Evolutionary conservation across 805 yeast species (phyloP).

Genomic region (Saccharomyces mikatae): DNA sequence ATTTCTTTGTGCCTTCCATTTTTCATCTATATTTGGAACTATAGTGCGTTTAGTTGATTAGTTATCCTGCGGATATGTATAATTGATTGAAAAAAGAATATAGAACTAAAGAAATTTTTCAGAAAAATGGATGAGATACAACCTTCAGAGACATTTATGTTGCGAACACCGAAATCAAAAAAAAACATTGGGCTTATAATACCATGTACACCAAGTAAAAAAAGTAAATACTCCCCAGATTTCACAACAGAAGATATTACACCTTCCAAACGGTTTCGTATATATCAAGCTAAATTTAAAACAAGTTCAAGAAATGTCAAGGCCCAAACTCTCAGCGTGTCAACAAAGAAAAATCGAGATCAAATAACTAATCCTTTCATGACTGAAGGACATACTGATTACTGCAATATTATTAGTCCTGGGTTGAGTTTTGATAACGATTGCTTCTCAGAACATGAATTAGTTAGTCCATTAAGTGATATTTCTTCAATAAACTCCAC

Average conservation of each 20-base stretch:
- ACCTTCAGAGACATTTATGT: not conserved
- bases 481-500: slow-evolving; percentile 10
- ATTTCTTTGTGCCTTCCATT: not conserved
- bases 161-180: slow-evolving; percentile 14
- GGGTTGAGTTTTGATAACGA: slow-evolving; percentile 9
- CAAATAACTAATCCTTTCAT: not conserved
- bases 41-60: not conserved
- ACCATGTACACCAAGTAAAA: slow-evolving; percentile 13
- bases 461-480: slow-evolving; percentile 21
- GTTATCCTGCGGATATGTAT: not conserved
- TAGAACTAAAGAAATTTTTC: not conserved
- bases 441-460: slow-evolving; percentile 13
- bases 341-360: not conserved
- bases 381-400: not conserved
- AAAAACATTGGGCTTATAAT: not conserved
- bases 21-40: not conserved
- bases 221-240: not conserved
- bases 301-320: not conserved
- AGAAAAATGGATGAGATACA: not conserved
- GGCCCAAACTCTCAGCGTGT: slow-evolving; percentile 2
- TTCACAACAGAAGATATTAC: not conserved
- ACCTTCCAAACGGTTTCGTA: slow-evolving; percentile 9
- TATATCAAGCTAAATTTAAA: not conserved
- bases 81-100: not conserved
- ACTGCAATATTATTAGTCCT: slow-evolving; percentile 3